Base-by-base conservation (phyloP, 139 green algal species). In the Coelastrella sp. region DNA sequence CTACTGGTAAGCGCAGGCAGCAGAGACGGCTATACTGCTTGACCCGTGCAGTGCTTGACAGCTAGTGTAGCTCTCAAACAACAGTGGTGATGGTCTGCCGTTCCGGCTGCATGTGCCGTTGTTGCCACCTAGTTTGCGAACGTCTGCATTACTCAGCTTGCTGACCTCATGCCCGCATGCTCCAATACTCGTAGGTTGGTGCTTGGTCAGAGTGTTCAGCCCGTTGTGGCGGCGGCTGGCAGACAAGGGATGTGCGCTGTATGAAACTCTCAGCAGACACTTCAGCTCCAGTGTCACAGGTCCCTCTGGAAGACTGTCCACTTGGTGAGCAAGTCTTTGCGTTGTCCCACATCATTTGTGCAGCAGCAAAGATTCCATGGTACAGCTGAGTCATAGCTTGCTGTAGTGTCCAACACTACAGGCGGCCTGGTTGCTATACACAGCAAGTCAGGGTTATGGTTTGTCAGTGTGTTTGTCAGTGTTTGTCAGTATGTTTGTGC, bases 271-370 rank as follows among this genome's bases (percentile, higher is more conserved):
- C 73, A 60, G 13, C 17, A 56, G 73, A 16, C 4, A 16, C 22
- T 83, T 10, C 73, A 47, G 20, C 71, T 76, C 86, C 81, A 23
- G 58, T 32, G 4, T 64, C 47, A 56, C 20, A 89, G 19, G 86
- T 94, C 58, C 66, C 85, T 0, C 89, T 85, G 16, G 90, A 94
- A 54, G 93, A 94, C 73, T 95, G 93, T 80, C 86, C 89, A 66
- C 73, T 85, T 17, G 75, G 73, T 83, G 85, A 89, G 85, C 47
- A n/a, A 4, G 2, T 6, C 11, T 3, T 10, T 32, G 13, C n/a
- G 71, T 10, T n/a, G 71, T 22, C 3, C 3, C 19, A 10, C n/a
- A n/a, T 74, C n/a, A 0, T 19, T 23, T 83, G 80, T 71, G 61
- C 61, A 2, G 11, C 61, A 47, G 32, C 32, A 47, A 47, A 47